Percentiles rank a stretch among this genome's conserved stretches.
Conservation (phyloP, 306 rosid species). For the Acmispon strigosus region DNA sequence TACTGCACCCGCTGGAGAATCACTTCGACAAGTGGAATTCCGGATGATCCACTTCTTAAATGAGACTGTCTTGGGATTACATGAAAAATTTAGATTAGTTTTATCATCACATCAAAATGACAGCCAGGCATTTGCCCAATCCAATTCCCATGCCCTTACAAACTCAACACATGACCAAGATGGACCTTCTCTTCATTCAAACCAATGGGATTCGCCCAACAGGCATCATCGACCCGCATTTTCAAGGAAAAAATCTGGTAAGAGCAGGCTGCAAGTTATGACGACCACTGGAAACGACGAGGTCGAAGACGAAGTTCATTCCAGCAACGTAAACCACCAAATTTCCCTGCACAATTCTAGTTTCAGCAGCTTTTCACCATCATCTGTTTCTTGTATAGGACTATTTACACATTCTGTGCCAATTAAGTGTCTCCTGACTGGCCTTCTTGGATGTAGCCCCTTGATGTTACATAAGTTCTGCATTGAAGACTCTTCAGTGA, state of each 20-base stretch:
- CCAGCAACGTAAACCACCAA: slow-evolving; percentile 55
- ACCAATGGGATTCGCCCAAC: slow-evolving; percentile 60
- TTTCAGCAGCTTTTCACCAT: slow-evolving; percentile 46
- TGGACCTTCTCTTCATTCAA: slow-evolving; percentile 46
- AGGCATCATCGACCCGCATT: slow-evolving; percentile 60
- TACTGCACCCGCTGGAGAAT: slow-evolving; percentile 87
- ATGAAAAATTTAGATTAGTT: slow-evolving; percentile 67
- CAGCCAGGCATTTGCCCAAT: slow-evolving; percentile 48
- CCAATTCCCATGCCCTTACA: slow-evolving; percentile 46
- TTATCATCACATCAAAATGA: slow-evolving; percentile 55
- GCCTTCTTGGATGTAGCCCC: slow-evolving; percentile 88
- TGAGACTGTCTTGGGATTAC: slow-evolving; percentile 59
- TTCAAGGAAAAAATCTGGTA: slow-evolving; percentile 77
- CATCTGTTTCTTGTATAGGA: slow-evolving; percentile 55
- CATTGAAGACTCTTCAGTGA: slow-evolving; percentile 90
- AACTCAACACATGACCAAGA: slow-evolving; percentile 72
- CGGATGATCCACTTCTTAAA: slow-evolving; percentile 78
- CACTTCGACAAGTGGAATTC: slow-evolving; percentile 90
- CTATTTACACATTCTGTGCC: slow-evolving; percentile 86
- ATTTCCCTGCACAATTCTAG: slow-evolving; percentile 47
- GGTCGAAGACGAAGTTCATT: slow-evolving; percentile 63
- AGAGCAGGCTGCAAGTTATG: slow-evolving; percentile 86
- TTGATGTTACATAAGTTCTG: slow-evolving; percentile 75
- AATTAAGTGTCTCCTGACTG: slow-evolving; percentile 85
- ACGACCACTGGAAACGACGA: slow-evolving; percentile 74